Conservation (phyloP, 139 green algal species). For the Yamagishiella unicocca region DNA sequence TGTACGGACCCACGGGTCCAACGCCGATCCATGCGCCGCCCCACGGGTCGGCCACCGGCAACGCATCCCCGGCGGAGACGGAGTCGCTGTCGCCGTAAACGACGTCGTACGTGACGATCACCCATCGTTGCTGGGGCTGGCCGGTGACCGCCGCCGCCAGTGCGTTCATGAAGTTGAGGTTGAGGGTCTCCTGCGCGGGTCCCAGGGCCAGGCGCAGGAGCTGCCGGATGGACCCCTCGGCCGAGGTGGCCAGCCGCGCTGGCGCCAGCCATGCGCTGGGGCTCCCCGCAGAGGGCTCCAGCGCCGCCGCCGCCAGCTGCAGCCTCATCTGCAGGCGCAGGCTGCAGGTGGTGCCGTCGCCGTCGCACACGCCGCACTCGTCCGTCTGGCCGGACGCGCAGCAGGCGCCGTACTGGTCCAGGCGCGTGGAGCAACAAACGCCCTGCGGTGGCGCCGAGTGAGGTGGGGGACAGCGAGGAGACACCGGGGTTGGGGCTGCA, state of each 20-base stretch:
- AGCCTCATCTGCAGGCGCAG: constrained; percentile 46
- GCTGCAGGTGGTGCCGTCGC: constrained; percentile 65
- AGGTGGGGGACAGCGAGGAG: no score
- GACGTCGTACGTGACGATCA: constrained; percentile 17
- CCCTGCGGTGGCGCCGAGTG: no score
- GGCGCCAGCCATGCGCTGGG: neutral
- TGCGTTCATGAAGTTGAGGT: neutral
- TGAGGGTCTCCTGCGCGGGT: constrained; percentile 14
- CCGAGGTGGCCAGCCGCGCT: neutral
- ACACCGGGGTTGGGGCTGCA: no score
- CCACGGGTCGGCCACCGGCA: no score
- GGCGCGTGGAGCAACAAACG: constrained; percentile 62
- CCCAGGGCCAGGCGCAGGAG: constrained; percentile 14
- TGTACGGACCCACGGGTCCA: constrained; percentile 31
- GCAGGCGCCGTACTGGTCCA: constrained; percentile 74
- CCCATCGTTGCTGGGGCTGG: neutral
- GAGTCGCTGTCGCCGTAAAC: neutral
- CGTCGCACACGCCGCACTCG: constrained; percentile 80
- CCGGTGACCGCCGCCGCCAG: neutral
- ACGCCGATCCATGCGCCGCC: no score
- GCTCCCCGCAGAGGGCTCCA: neutral
- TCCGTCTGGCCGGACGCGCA: constrained; percentile 74
- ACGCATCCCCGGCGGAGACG: no score
- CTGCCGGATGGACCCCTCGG: neutral
- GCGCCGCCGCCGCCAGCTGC: neutral